phyloP scores from a whole-genome alignment of 371 early-diverging fungal species.

The Mortierella polycephala region DNA sequence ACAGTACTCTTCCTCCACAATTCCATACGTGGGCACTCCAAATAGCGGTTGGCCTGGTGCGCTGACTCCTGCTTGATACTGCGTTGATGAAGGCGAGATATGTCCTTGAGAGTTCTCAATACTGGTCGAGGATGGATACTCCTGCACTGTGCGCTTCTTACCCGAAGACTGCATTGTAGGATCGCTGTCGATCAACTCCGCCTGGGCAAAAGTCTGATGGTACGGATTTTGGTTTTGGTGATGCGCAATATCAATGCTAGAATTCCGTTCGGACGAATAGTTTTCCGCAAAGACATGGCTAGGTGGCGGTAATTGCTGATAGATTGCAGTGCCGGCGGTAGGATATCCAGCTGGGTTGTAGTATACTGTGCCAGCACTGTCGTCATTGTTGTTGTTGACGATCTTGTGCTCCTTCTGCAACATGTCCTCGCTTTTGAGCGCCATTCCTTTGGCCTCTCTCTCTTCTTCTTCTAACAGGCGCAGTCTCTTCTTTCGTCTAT shows the following conservation, averaged over 20 bases:
- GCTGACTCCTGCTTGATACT: constrained; percentile 22
- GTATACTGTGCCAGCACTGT: neutral
- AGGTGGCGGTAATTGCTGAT: constrained; percentile 4
- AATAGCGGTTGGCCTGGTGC: constrained; percentile 15
- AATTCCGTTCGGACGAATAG: neutral
- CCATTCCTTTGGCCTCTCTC: constrained; percentile 35
- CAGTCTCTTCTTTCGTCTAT: constrained; percentile 10
- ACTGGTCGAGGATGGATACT: constrained; percentile 16
- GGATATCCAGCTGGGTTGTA: neutral
- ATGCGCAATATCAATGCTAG: constrained; percentile 2
- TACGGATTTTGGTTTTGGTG: neutral
- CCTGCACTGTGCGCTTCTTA: constrained; percentile 6
- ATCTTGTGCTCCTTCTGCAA: constrained; percentile 38
- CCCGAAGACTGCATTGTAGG: neutral
- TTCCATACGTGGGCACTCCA: neutral
- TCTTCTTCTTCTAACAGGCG: constrained; percentile 40
- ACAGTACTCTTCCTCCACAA: neutral
- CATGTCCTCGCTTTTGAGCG: constrained; percentile 39
- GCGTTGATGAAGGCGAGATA: constrained; percentile 9
- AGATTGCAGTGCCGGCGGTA: neutral
- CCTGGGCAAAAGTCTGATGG: constrained; percentile 1
- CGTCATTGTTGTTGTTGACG: neutral
- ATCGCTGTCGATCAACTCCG: constrained; percentile 14
- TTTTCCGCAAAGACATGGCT: constrained; percentile 4
- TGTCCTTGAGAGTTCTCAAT: neutral